Evolutionary conservation across 441 rosid genomes (phyloP), one percentile per base, ranked within the genome.

Genomic region (Euphorbia schlechtendalii): DNA sequence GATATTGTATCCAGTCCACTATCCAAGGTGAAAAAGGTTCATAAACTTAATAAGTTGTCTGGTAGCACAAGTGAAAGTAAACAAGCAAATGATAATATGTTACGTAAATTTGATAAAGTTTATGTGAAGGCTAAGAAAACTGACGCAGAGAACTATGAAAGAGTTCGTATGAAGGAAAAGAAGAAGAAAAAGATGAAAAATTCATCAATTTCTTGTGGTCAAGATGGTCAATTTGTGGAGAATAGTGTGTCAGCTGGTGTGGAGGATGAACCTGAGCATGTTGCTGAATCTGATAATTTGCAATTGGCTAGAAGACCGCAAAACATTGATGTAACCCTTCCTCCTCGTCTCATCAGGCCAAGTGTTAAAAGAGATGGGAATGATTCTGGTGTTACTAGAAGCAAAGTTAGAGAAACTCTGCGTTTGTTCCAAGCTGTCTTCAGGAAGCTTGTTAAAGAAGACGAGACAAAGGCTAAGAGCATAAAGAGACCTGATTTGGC

Each of bases 361-460:
- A 62, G 32, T 25, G 69, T 68, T 52, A 65, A 70, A 63, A 69
- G 22, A 61, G 66, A 32, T 64, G 69, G 40, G 2, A 73, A 46
- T 70, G 73, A 63, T 69, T 67, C 48, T 17, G 25, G 20, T 67
- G 78, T 69, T 34, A 70, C 72, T 11, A 71, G 99, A 70, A 81
- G 64, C 63, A 78, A 82, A 75, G 97, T 90, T 43, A 82, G 86
- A 76, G 92, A 90, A 71, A 83, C 81, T 45, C 70, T 93, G 56
- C 91, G 92, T 22, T 81, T 84, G 24, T 90, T 86, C 76, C 84
- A 89, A 56, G 83, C 74, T 53, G 73, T 85, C 62, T 83, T 77
- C 70, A 80, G 92, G 70, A 89, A 80, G 77, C 66, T 87, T 51
- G 70, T 84, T 78, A 92, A 87, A 69, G 89, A 81, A 80, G 78